A percentile compares a stretch with the other conserved stretches of the same genome.
Conservation (phyloP, 345 rosid genomes). For the Aquilaria yunnanensis region DNA sequence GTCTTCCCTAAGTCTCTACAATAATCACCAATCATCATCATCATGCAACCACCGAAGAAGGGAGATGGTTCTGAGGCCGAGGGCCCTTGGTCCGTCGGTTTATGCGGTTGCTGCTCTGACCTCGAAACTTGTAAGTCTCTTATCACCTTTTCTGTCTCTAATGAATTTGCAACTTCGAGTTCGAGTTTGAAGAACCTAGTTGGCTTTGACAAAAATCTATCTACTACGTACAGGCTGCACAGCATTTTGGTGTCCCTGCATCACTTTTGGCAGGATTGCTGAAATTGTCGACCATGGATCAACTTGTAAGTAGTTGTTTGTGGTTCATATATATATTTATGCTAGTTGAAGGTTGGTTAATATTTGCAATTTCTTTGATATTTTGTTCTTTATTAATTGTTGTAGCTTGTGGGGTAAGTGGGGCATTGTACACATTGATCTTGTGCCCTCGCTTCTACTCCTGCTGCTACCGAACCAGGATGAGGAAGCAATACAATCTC, state of each 20-base stretch:
- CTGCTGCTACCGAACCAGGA: constrained; percentile 19
- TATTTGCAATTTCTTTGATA: neutral
- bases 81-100: constrained; percentile 39
- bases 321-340: too few species aligned
- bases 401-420: constrained; percentile 29
- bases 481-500: constrained; percentile 24
- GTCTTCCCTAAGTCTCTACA: too few species aligned
- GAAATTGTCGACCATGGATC: constrained; percentile 51
- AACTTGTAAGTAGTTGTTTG: constrained; percentile 25
- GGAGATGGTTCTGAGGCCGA: neutral
- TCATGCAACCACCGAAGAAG: too few species aligned
- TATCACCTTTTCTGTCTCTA: neutral
- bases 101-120: constrained; percentile 39
- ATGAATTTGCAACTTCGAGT: neutral
- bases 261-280: constrained; percentile 56
- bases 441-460: constrained; percentile 12
- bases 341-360: neutral
- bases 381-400: too few species aligned
- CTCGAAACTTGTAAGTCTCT: constrained; percentile 21
- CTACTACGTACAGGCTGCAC: constrained; percentile 30
- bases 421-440: constrained; percentile 17
- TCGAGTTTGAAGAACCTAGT: neutral
- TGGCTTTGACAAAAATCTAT: too few species aligned
- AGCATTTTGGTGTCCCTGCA: constrained; percentile 51
- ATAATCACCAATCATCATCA: too few species aligned